Conservation (phyloP, 768 basidiomycete genomes). For the Leccinum boreale region DNA sequence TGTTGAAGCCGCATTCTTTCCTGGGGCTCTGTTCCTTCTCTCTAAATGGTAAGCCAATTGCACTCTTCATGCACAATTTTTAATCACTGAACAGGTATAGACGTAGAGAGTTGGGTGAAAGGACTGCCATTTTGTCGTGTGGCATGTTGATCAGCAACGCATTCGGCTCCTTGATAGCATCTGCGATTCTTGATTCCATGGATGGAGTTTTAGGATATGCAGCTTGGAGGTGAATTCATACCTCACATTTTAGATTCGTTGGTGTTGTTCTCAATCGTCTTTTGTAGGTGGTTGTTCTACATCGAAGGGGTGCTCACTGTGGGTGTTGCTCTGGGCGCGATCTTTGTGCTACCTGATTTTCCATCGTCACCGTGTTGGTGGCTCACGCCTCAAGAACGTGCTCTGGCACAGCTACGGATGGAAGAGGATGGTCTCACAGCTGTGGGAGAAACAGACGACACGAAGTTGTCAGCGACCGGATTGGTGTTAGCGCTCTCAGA, state of each 20-base stretch:
- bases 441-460: slow-evolving; percentile 39
- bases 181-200: slow-evolving; percentile 71
- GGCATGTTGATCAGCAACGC: slow-evolving; percentile 79
- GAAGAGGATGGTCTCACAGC: slow-evolving; percentile 61
- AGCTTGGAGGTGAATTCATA: slow-evolving; percentile 60
- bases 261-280: neutral
- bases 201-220: slow-evolving; percentile 62
- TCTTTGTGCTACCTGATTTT: slow-evolving; percentile 73
- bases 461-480: slow-evolving; percentile 38
- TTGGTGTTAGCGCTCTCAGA: slow-evolving; percentile 62
- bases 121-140: slow-evolving; percentile 66
- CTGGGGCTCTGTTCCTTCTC: slow-evolving; percentile 49
- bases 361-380: slow-evolving; percentile 57
- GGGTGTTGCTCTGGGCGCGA: slow-evolving; percentile 47
- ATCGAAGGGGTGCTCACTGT: slow-evolving; percentile 60
- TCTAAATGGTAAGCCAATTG: slow-evolving; percentile 33
- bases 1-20: slow-evolving; percentile 69
- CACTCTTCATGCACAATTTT: slow-evolving; percentile 35
- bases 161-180: slow-evolving; percentile 76
- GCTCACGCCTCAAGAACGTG: slow-evolving; percentile 55
- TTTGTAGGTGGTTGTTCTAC: slow-evolving; percentile 66
- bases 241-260: neutral
- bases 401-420: slow-evolving; percentile 58
- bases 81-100: slow-evolving; percentile 58
- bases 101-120: slow-evolving; percentile 62